Base-by-base conservation (phyloP, 2,329 filamentous ascomycete species). In the Westerdykella aurantiaca region DNA sequence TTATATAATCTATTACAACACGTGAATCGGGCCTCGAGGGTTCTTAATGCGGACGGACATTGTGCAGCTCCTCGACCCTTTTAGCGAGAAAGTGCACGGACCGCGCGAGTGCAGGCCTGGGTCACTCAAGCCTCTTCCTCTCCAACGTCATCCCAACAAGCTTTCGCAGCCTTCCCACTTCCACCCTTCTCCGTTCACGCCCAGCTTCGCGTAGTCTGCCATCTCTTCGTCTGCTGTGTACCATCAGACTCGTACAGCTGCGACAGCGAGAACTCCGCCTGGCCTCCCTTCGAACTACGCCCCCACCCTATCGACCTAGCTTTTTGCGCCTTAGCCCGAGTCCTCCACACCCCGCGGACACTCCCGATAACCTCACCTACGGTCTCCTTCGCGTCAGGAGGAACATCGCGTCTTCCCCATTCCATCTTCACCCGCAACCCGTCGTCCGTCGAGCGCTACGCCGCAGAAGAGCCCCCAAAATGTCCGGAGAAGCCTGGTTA, bases 401-500 rank as follows among this genome's bases (percentile, higher is more conserved):
- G 25, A 29, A 12, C 25, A 3, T 12, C 25, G 25, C 7, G 11
- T 29, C 25, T 29, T 4, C 25, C 25, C 10, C 25, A 29, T 29
- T 29, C 18, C 18, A 21, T 29, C 25, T 29, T 5, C 25, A 3
- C 25, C 10, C 17, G 17, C n/a, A 35, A 5, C 3, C 11, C n/a
- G 11, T 38, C 7, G 6, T 12, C 22, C n/a, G n/a, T 21, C 18
- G 33, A 35, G 51, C 57, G 49, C 50, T 46, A 53, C 55, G 48
- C 52, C 42, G 52, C 58, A 60, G 51, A 58, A 35, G 49, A 44
- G 38, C 50, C 45, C 41, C 58, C 70, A 82, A 69, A 67, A 96
- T 96, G 90, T 95, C 90, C 65, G 90, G 90, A 72, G 90, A 96
- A 81, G 90, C 90, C 70, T 96, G 93, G 93, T 78, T 98, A 70